Evolutionary conservation across 306 rosid genomes (phyloP).

Genomic region (Phaseolus lunatus): DNA sequence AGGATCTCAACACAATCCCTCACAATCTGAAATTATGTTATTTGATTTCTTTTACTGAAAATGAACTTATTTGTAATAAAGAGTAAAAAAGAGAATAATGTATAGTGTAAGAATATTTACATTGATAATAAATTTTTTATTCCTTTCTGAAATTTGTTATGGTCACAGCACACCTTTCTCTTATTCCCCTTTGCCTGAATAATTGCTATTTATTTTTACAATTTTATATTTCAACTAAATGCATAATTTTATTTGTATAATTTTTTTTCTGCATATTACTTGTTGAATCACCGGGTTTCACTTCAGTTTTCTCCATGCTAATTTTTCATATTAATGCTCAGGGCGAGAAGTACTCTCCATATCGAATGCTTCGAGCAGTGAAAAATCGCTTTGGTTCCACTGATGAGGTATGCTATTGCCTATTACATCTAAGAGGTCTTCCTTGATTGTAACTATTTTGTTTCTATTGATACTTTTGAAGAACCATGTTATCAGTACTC

Average conservation of each 20-base stretch:
- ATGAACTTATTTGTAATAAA: not conserved
- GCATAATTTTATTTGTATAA: conserved; percentile 25
- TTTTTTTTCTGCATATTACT: conserved; percentile 25
- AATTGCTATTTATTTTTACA: conserved; percentile 25
- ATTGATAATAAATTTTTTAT: conserved; percentile 2
- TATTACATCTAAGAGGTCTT: conserved; percentile 15
- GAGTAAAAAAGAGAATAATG: not conserved
- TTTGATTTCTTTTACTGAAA: not conserved
- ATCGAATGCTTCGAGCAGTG: conserved; percentile 90
- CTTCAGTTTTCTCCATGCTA: conserved; percentile 35
- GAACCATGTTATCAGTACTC: not conserved
- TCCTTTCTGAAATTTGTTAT: conserved; percentile 21
- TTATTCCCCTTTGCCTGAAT: not conserved
- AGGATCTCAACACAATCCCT: not conserved
- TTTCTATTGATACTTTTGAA: conserved; percentile 14
- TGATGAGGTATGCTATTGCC: conserved; percentile 74
- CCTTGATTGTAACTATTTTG: conserved; percentile 25
- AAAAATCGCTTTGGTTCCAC: conserved; percentile 96
- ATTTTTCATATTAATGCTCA: conserved; percentile 45
- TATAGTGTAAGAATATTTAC: conserved; percentile 3
- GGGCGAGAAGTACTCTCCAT: conserved; percentile 91
- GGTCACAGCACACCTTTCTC: not conserved
- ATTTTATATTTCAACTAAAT: conserved; percentile 17
- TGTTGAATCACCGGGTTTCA: conserved; percentile 14
- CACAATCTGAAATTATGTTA: not conserved